Base-by-base conservation (phyloP, 352 stramenopile genomes). In the Pythium chondricola region DNA sequence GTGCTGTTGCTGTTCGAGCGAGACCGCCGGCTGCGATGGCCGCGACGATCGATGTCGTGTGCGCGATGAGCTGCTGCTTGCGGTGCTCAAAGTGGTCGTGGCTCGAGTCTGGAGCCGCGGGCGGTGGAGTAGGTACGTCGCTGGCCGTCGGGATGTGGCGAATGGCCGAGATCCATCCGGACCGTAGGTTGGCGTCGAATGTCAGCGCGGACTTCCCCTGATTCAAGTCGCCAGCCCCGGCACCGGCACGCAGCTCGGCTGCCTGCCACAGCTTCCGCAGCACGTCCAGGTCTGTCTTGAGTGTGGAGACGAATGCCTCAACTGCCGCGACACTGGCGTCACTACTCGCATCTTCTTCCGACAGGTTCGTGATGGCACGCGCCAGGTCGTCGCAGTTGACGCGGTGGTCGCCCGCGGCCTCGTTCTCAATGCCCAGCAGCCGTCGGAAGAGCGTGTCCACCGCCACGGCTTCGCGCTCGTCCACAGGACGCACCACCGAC, bases 311-410 rank as follows among this genome's bases (percentile, higher is more conserved):
- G 37, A 91, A 91, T 0, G 52, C 52, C 8, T 61, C 54, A 11
- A 88, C 59, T 30, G 82, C 74, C 7, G 67, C 69, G 1, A 46
- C 40, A 1, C 22, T 21, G 8, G 40, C 25, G 5, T 66, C 56
- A 14, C 51, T 33, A 6, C 37, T 49, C 45, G 51, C 27, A 27
- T 54, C 51, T 13, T 71, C 43, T 10, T 16, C 25, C 0, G 60
- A 52, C 6, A 79, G 44, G 2, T 61, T 63, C 17, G 60, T 53
- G 36, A 91, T 77, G 20, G 63, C 73, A 31, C 74, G 76, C 21
- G 77, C 72, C 14, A 91, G 40, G 17, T 91, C 80, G 36, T 88
- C 73, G 42, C 86, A 78, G 1, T 72, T 91, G 14, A 88, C 62
- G 10, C 71, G 75, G 26, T 71, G 60, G 5, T 84, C 69, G 3